These are phyloP conservation scores for Brassica hybrid DNA, from an alignment of 441 rosid genomes.

Conservation along the genomic window DNA sequence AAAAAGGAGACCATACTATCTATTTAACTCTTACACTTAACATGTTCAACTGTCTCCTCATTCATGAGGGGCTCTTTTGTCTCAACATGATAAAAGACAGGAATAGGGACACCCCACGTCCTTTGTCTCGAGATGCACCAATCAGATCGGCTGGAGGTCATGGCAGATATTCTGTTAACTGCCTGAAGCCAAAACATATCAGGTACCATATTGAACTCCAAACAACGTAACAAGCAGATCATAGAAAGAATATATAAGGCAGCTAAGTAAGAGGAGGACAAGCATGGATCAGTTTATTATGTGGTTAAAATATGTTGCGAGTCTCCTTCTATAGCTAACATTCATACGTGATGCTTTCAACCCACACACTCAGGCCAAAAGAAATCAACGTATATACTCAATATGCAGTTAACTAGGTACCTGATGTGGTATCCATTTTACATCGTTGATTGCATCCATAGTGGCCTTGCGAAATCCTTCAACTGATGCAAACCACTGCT, in stretches of 20 bases:
- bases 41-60: constrained; percentile 83
- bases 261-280: constrained; percentile 16
- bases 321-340: constrained; percentile 11
- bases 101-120: constrained; percentile 98
- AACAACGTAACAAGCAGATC: constrained; percentile 18
- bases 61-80: constrained; percentile 94
- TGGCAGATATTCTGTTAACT: constrained; percentile 88
- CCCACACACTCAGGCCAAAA: neutral
- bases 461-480: constrained; percentile 88
- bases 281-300: constrained; percentile 11
- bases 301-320: neutral
- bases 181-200: constrained; percentile 56
- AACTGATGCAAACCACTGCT: constrained; percentile 99
- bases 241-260: constrained; percentile 20
- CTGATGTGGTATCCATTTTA: constrained; percentile 96
- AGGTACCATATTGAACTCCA: constrained; percentile 34
- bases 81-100: constrained; percentile 81
- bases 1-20: constrained; percentile 20
- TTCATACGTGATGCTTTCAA: constrained; percentile 4
- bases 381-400: constrained; percentile 2
- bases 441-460: constrained; percentile 81
- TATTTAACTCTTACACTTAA: constrained; percentile 67
- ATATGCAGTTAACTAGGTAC: constrained; percentile 50
- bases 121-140: constrained; percentile 99
- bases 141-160: constrained; percentile 95